phyloP scores from a whole-genome alignment of 2,329 filamentous ascomycete genomes.

The Alternaria consortialis region DNA sequence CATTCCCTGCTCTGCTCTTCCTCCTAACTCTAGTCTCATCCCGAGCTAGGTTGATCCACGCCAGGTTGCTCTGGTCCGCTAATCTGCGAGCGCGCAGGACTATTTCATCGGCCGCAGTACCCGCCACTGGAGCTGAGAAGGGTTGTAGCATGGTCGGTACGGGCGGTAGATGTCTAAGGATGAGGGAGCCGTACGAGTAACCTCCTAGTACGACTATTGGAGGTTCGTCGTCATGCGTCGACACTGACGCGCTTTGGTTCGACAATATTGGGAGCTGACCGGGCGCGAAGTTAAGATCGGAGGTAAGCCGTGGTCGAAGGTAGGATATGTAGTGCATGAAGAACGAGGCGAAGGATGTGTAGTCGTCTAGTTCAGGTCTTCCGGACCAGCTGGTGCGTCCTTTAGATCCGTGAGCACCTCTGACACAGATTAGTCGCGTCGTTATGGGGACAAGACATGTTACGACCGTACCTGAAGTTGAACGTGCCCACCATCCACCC shows the following conservation, averaged over 20 bases:
- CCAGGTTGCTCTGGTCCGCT: slow-evolving; percentile 68
- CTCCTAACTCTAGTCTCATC: slow-evolving; percentile 29
- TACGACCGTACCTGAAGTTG: slow-evolving; percentile 77
- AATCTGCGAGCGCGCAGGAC: slow-evolving; percentile 73
- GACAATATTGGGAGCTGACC: slow-evolving; percentile 17
- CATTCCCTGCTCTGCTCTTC: slow-evolving; percentile 40
- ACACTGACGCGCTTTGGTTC: slow-evolving; percentile 1
- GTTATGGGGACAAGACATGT: background rate
- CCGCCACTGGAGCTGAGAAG: slow-evolving; percentile 64
- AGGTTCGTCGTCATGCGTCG: slow-evolving; percentile 5
- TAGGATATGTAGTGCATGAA: slow-evolving; percentile 75
- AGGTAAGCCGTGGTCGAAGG: slow-evolving; percentile 51
- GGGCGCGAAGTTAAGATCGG: slow-evolving; percentile 24
- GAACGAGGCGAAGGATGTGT: slow-evolving; percentile 82
- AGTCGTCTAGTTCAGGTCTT: slow-evolving; percentile 82
- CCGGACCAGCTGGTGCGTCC: slow-evolving; percentile 89
- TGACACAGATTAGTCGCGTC: slow-evolving; percentile 48
- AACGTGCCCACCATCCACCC: slow-evolving; percentile 86
- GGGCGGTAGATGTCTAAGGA: slow-evolving; percentile 76
- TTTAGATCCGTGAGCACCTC: slow-evolving; percentile 77
- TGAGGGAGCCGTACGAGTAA: slow-evolving; percentile 90
- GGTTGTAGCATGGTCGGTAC: slow-evolving; percentile 63
- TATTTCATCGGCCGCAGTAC: slow-evolving; percentile 72
- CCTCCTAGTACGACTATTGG: slow-evolving; percentile 71
- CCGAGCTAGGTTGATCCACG: slow-evolving; percentile 47